Evolutionary conservation across 2,329 filamentous ascomycete genomes (phyloP).

Genomic region (Gremmenia infestans): DNA sequence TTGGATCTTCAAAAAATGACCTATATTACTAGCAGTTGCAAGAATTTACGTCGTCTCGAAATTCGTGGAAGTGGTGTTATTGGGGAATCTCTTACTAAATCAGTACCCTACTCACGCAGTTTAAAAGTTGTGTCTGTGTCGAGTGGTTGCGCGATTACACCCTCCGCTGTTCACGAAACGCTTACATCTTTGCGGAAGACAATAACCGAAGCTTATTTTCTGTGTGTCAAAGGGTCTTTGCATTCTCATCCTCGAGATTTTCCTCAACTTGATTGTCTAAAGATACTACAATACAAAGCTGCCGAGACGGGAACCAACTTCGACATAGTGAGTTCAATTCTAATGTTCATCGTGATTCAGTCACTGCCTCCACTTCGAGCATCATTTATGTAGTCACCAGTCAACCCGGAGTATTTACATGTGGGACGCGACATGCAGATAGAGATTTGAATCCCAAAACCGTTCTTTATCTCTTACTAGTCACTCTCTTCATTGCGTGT

Average conservation of each 20-base stretch:
- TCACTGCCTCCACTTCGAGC: background rate
- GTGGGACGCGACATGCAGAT: too few species aligned
- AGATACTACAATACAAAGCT: conserved; percentile 10
- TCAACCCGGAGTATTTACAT: too few species aligned
- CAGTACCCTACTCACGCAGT: conserved; percentile 17
- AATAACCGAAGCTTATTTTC: conserved; percentile 18
- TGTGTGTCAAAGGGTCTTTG: conserved; percentile 5
- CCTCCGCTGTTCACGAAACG: conserved; percentile 7
- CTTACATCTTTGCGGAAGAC: conserved; percentile 16
- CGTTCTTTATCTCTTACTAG: too few species aligned
- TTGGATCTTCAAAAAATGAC: conserved; percentile 21
- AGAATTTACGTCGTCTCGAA: conserved; percentile 22
- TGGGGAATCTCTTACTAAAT: conserved; percentile 22
- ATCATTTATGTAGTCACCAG: background rate
- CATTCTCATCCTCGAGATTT: conserved; percentile 3
- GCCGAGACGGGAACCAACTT: background rate
- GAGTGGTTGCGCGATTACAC: conserved; percentile 14
- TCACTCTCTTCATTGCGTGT: too few species aligned
- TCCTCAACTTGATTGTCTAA: conserved; percentile 16
- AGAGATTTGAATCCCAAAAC: too few species aligned
- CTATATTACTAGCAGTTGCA: conserved; percentile 25
- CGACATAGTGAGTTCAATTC: conserved; percentile 17
- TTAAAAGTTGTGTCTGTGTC: conserved; percentile 19
- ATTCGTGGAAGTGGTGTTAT: conserved; percentile 19
- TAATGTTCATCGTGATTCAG: background rate